Evolutionary conservation across 2,329 filamentous ascomycete genomes (phyloP), one percentile per base, ranked within the genome.

Genomic region (Fonsecaea erecta): DNA sequence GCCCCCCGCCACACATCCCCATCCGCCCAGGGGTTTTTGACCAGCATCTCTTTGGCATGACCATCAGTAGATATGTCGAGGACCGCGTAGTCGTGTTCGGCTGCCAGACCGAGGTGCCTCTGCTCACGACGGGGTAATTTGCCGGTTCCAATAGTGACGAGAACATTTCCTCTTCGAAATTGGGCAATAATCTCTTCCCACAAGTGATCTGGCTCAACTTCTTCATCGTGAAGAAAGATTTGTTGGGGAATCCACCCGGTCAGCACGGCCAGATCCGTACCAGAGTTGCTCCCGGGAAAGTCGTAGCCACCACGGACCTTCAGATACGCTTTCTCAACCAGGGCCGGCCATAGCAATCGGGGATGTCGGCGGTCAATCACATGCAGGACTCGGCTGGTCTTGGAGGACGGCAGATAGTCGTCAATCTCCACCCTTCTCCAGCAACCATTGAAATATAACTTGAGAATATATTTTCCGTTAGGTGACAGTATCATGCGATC

Each of bases 211-310:
- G 89, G 84, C 51, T 93, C 88, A 2, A 93, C 83, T 65, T 96
- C 92, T 68, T 95, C 90, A 70, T 90, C 90, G 73, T 97, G 93
- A 1, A 98, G 81, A 72, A 97, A 97, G 1, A 98, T 81, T 76
- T 99, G 95, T 77, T 99, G 93, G 0, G 95, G 95, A 56, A 99
- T 93, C 95, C 95, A 99, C 32, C 95, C 94, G 0, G 91, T 96
- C 61, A 99, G 79, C 1, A 96, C 90, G 87, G 92, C 96, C 3
- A 99, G 80, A 77, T 99, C 95, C 1, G 94, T 98, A 11, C 92
- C 93, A 0, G 94, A 98, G 76, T 98, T 98, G 74, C 95, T 98
- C 7, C 95, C 95, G 0, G 95, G 94, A 70, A 99, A 99, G 74
- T 99, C 93, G 75, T 99, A 99, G 35, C 95, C 95, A 30, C 95